Conservation (phyloP, 2,329 filamentous ascomycete species). For the Beauveria varroae region DNA sequence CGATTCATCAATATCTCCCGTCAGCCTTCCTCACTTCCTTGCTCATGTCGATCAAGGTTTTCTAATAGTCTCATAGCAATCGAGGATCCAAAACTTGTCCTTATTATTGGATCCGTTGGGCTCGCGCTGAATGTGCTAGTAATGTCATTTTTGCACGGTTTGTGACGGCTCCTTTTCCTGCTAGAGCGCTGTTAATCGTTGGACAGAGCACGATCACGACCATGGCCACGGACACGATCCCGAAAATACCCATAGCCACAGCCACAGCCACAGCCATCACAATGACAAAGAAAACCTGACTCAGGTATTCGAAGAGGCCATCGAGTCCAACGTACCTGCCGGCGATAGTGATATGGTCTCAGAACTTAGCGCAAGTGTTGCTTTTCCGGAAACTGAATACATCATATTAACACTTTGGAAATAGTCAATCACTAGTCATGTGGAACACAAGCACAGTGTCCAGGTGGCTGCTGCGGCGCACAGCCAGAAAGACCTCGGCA, state of each 20-base stretch:
- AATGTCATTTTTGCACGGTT: conserved; percentile 57
- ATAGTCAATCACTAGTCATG: conserved; percentile 26
- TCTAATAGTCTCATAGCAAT: conserved; percentile 38
- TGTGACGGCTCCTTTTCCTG: conserved; percentile 9
- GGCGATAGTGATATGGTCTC: neutral
- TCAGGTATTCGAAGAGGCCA: neutral
- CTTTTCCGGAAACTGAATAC: neutral
- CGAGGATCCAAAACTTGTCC: conserved; percentile 55
- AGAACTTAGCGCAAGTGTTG: neutral
- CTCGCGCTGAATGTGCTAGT: conserved; percentile 61
- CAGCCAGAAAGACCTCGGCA: conserved; percentile 54
- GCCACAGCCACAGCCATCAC: conserved; percentile 14
- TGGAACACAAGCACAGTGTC: conserved; percentile 40
- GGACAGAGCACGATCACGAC: conserved; percentile 19
- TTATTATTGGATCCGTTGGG: conserved; percentile 63
- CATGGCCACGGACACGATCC: conserved; percentile 7
- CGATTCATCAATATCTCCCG: conserved; percentile 53
- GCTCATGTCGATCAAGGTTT: neutral
- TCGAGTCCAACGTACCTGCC: neutral
- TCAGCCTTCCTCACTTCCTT: conserved; percentile 22
- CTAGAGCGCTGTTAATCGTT: neutral
- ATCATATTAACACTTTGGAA: neutral
- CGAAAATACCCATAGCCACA: neutral
- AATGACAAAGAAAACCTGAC: neutral
- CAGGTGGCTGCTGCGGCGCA: conserved; percentile 19